phyloP scores from a whole-genome alignment of 352 stramenopile species.

The Globisporangium solare region DNA sequence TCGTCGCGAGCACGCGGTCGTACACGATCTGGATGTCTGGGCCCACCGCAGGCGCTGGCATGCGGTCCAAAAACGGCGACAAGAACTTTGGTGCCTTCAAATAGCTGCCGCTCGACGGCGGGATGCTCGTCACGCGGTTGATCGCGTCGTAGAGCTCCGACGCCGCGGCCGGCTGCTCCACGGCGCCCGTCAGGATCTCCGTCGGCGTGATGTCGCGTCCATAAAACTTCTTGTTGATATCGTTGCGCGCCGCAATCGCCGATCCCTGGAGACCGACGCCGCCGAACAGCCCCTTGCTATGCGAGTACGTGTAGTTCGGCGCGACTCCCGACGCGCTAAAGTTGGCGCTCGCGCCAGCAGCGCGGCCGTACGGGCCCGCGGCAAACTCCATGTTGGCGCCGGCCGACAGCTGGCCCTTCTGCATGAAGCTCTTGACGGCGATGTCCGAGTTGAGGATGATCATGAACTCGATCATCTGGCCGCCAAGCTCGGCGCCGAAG shows the following conservation, averaged over 20 bases:
- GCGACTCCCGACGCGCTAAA: conserved; percentile 69
- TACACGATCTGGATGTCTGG: conserved; percentile 83
- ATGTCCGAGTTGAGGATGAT: conserved; percentile 93
- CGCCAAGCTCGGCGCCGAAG: conserved; percentile 72
- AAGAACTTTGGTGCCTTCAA: conserved; percentile 55
- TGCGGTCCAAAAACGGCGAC: conserved; percentile 65
- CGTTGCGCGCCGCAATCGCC: conserved; percentile 65
- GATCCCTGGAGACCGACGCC: conserved; percentile 77
- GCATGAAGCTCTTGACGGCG: conserved; percentile 89
- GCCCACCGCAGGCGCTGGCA: conserved; percentile 63
- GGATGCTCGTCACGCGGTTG: conserved; percentile 69
- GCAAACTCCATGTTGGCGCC: conserved; percentile 82
- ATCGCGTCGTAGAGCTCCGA: conserved; percentile 81
- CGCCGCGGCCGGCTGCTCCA: conserved; percentile 77
- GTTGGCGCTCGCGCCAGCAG: conserved; percentile 70
- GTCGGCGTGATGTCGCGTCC: conserved; percentile 80
- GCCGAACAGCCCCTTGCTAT: conserved; percentile 85
- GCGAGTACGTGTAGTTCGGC: conserved; percentile 87
- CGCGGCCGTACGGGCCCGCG: conserved; percentile 72
- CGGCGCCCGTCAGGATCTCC: conserved; percentile 77
- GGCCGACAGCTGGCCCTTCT: conserved; percentile 78
- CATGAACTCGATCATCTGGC: conserved; percentile 85
- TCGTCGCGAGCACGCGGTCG: conserved; percentile 74
- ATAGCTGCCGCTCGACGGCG: conserved; percentile 43
- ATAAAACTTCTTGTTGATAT: conserved; percentile 89